Base-by-base conservation (phyloP, 805 yeast genomes). In the Candida vartiovaarae region DNA sequence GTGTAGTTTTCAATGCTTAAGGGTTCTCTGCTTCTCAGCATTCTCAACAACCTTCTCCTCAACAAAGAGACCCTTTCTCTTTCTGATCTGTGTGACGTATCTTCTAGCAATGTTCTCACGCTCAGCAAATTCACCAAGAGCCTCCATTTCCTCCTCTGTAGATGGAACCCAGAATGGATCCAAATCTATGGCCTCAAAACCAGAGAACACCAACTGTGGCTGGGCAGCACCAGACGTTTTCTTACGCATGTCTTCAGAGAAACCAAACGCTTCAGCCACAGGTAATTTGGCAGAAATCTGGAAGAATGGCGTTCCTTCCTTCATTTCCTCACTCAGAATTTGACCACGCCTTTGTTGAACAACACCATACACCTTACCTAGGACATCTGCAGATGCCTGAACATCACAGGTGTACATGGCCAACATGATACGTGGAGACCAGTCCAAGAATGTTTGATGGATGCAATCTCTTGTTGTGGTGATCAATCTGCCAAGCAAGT, bases 111-210 rank as follows among this genome's bases (percentile, higher is more conserved):
- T 70, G 57, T 93, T 93, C 56, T 88, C 98, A 55, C 85, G 76
- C 54, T 93, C 99, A 1, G 96, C 95, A 52, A 77, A 76, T 50
- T 87, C 96, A 27, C 99, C 99, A 37, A 87, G 68, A 46, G 88
- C 95, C 61, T 93, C 98, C 38, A 93, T 65, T 62, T 93, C 99
- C 61, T 89, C 97, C 55, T 87, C 97, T 0, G 99, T 93, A 3
- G 93, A 86, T 10, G 99, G 99, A 11, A 93, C 95, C 99, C 99
- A 93, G 71, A 85, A 93, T 37, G 99, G 99, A 69, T 93, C 98
- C 52, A 84, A 76, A 51, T 89, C 95, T 41, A 91, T 76, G 50
- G 82, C 68, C 56, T 89, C 93, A 60, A 76, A 93, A 1, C 98
- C 98, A 28, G 84, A 75, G 57, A 91, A 93, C 8, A 90, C 86